A percentile compares a stretch with the other conserved stretches of the same genome.
Conservation (phyloP, 2,329 filamentous ascomycete genomes). For the Pseudofabraea citricarpa region DNA sequence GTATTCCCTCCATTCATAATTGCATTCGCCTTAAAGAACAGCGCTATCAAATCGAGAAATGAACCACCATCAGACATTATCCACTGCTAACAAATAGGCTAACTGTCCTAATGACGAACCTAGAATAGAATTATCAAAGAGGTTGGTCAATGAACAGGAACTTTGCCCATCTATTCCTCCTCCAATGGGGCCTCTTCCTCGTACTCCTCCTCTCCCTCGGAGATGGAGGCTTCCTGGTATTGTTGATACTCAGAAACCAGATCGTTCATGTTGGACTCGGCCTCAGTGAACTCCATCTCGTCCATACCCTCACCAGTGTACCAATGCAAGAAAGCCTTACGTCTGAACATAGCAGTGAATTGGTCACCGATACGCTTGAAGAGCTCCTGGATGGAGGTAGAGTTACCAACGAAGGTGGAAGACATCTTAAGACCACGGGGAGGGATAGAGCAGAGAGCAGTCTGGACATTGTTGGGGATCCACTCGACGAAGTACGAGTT, state of each 20-base stretch:
- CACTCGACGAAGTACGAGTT: constrained; percentile 99
- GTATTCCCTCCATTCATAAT: constrained; percentile 16
- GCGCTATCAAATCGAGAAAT: constrained; percentile 22
- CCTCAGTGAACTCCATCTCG: constrained; percentile 99
- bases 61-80: constrained; percentile 18
- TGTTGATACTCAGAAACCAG: constrained; percentile 99
- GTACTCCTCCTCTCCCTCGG: constrained; percentile 90
- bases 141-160: constrained; percentile 13
- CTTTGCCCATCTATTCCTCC: constrained; percentile 39
- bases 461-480: constrained; percentile 99
- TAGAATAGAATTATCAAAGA: constrained; percentile 1
- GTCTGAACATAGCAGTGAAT: constrained; percentile 99
- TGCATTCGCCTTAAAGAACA: constrained; percentile 13
- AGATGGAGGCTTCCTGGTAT: constrained; percentile 98
- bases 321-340: constrained; percentile 99
- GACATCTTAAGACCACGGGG: constrained; percentile 99
- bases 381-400: constrained; percentile 98
- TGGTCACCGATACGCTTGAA: constrained; percentile 99
- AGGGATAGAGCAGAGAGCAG: constrained; percentile 96
- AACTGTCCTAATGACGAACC: constrained; percentile 19
- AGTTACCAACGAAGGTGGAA: constrained; percentile 98
- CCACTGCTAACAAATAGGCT: constrained; percentile 17
- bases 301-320: constrained; percentile 99
- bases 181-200: constrained; percentile 76
- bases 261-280: constrained; percentile 99